Base-by-base conservation (phyloP, 331 rosid genomes). In the Cucumis variabilis region DNA sequence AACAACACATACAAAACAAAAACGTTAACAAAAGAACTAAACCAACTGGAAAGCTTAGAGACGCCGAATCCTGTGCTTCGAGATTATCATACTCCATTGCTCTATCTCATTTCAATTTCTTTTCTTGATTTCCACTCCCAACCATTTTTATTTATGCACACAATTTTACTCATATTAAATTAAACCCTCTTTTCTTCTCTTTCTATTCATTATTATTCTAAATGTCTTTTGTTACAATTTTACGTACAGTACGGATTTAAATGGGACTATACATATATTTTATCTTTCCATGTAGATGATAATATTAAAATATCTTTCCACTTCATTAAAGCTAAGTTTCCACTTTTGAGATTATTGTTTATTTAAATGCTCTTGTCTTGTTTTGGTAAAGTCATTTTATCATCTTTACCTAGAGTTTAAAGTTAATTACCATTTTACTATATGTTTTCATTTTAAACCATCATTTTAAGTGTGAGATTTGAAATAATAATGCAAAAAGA, bases 41-140 rank as follows among this genome's bases (percentile, higher is more conserved):
- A 51, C 95, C 96, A 9, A 94, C 80, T 63, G 96, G 96, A 55
- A 94, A 92, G 11, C 85, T 88, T 28, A 94, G 48, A 11, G 87
- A 50, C n/a, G 68, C 78, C 12, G 78, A 20, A 48, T 16, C 78
- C 37, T 46, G 76, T 44, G 82, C 46, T 85, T 53, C 80, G 60
- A 15, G 48, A 0, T 85, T 17, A 5, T 82, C 89, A 73, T 89
- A 62, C 37, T 83, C 86, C 86, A 83, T 83, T 44, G 65, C 12
- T 28, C 1, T 23, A 23, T 13, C 50, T 24, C 30, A 33, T 3
- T 14, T 33, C 53, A 75, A 76, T 0, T 48, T 76, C 60, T 23
- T 73, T 73, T 19, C 16, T 20, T 19, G 1, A 20, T 73, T 15
- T 4, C n/a, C 30, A 21, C 17, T 21, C 6, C 11, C 17, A 13